Evolutionary conservation across 139 green algal species (phyloP), one percentile per base, ranked within the genome.

Genomic region (Trebouxia sp.): DNA sequence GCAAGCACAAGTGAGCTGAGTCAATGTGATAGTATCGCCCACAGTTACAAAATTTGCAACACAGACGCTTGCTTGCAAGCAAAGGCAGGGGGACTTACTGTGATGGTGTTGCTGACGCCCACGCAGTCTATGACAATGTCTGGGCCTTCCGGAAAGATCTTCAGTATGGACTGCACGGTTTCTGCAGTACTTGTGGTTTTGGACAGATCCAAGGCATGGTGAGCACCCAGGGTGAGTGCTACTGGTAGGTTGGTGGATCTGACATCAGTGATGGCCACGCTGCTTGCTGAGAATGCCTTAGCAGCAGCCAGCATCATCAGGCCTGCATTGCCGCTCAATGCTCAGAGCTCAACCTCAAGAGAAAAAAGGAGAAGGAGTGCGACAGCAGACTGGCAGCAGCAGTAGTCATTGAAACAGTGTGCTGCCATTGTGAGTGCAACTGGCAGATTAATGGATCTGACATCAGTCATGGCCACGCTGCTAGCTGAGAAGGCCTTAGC

Each of bases 101-200:
- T 75, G 80, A 92, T 86, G 43, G 78, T 91, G 6, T 38, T 28
- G 20, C 84, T 47, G 48, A 90, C 78, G 12, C 87, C 87, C 0
- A 87, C 87, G 38, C 87, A 91, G 78, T 91, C 87, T 1, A 91
- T 85, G 37, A 83, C 79, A 7, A 89, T 55, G 8, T 90, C 75
- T 50, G 83, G 69, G 32, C 80, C 82, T 5, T 75, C 38, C 2
- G 78, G 55, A 1, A 75, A 45, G 14, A 47, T 11, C 2, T 14
- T 30, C 47, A 24, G 45, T n/a, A 75, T 75, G 30, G 32, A 12
- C 14, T 47, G 10, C n/a, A 37, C 65, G 1, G 11, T 47, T 11
- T 43, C 65, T 24, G 24, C n/a, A 17, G 65, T 32, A 12, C 20
- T 45, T 28, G 22, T 47, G 6, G 75, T 67, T 15, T 41, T 30